Base-by-base conservation (phyloP, 1,284 basidiomycete species). In the Ustilago xerochloae region DNA sequence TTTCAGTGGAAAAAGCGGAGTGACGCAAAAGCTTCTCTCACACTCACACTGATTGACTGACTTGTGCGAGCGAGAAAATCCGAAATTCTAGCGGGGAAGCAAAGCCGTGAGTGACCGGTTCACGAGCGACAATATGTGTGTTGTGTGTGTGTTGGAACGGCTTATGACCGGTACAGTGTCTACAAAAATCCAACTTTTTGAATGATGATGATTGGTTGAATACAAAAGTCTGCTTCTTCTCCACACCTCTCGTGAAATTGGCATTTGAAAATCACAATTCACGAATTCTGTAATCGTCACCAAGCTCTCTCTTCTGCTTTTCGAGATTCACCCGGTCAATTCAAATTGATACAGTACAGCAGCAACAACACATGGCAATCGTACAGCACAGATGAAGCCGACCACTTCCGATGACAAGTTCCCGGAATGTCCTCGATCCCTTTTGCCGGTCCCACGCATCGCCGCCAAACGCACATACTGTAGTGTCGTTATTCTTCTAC, bases 341-440 rank as follows among this genome's bases (percentile, higher is more conserved):
- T n/a, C n/a, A 43, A n/a, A 29, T 33, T 32, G 5, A 22, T 20
- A 38, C 22, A 6, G n/a, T 36, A 20, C 16, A 18, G 35, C n/a
- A 15, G 38, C n/a, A 20, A 39, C 6, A 36, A 16, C 13, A 12
- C 15, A 38, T 15, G 46, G 15, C 16, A 26, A n/a, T n/a, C n/a
- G n/a, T n/a, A n/a, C n/a, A 29, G n/a, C 35, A 33, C 26, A 13
- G 43, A 52, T 52, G 32, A 50, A 49, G 28, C 59, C 64, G 59
- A 67, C 22, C 45, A 46, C 55, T 62, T 41, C 65, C 59, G 65
- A n/a, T n/a, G n/a, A 62, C 65, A 59, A 53, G 55, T 62, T n/a
- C 65, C 55, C 50, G 65, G 30, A 56, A 36, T n/a, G 26, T 26
- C 30, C 33, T 18, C 20, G 15, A 10, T 22, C n/a, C 41, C 39